phyloP scores from a whole-genome alignment of 2,329 filamentous ascomycete species.

The Dothidotthia symphoricarpi region DNA sequence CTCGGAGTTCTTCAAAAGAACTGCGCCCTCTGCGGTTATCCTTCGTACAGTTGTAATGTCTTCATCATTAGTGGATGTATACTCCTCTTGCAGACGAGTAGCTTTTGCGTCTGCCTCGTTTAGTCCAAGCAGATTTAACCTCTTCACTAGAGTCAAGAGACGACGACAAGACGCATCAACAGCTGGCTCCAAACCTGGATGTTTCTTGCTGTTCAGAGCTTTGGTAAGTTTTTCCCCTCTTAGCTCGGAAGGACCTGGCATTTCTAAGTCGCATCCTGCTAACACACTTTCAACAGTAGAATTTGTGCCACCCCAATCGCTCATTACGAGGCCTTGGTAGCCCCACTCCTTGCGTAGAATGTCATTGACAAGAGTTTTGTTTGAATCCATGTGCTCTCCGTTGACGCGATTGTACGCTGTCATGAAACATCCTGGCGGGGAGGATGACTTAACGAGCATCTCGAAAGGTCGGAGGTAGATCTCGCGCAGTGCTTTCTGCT shows the following conservation, averaged over 20 bases:
- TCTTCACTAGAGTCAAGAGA: too few relatives aligned
- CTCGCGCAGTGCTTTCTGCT: slow-evolving; percentile 62
- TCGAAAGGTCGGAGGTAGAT: slow-evolving; percentile 32
- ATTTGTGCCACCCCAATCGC: slow-evolving; percentile 20
- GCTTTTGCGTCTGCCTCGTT: too few relatives aligned
- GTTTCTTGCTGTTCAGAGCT: too few relatives aligned
- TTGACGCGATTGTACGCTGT: slow-evolving; percentile 37
- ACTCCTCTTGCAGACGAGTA: too few relatives aligned
- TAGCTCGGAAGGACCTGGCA: slow-evolving; percentile 25
- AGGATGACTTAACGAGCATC: background rate
- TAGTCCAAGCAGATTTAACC: too few relatives aligned
- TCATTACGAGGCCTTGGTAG: slow-evolving; percentile 44
- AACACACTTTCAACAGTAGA: slow-evolving; percentile 19
- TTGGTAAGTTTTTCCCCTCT: too few relatives aligned
- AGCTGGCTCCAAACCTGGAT: too few relatives aligned
- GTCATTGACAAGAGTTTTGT: slow-evolving; percentile 46
- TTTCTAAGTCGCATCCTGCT: slow-evolving; percentile 34
- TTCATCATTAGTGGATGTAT: too few relatives aligned
- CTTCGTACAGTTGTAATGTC: too few relatives aligned
- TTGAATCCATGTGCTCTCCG: slow-evolving; percentile 16
- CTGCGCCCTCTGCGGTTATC: too few relatives aligned
- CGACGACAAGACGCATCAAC: too few relatives aligned
- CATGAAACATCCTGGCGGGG: slow-evolving; percentile 48
- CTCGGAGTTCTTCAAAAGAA: too few relatives aligned
- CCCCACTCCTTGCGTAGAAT: slow-evolving; percentile 47